Evolutionary conservation across 2,329 filamentous ascomycete genomes (phyloP).

Genomic region (Ophiostoma piceae): DNA sequence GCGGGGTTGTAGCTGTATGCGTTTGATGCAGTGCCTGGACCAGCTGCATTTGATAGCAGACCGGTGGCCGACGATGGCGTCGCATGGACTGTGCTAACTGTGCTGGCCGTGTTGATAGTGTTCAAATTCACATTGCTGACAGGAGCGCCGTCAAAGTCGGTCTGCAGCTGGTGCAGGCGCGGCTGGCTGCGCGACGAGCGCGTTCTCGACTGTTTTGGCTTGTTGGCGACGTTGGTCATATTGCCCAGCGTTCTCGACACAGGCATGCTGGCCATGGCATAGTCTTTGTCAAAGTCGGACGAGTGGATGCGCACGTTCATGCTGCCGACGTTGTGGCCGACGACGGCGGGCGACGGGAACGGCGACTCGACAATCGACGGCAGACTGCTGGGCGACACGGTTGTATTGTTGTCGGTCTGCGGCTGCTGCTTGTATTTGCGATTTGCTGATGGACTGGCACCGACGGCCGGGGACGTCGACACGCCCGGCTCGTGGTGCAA

Average conservation of each 20-base stretch:
- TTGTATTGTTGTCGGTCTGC: not conserved
- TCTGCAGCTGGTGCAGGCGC: constrained; percentile 29
- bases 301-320: constrained; percentile 19
- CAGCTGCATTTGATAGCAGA: not conserved
- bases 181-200: constrained; percentile 3
- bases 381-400: not conserved
- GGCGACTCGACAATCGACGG: constrained; percentile 30
- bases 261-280: constrained; percentile 9
- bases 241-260: not conserved
- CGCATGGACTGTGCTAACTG: not conserved
- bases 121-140: not conserved
- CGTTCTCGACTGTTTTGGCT: not conserved
- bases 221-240: not conserved
- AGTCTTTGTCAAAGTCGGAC: constrained; percentile 11
- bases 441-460: not conserved
- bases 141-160: not conserved
- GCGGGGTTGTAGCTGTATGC: not conserved
- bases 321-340: not conserved
- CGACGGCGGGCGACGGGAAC: constrained; percentile 22
- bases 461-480: not conserved
- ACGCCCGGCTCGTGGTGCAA: not conserved
- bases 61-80: not conserved
- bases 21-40: not conserved
- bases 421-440: not conserved
- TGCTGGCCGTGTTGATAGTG: not conserved